These are phyloP conservation scores for Candida albicans DNA, from an alignment of 1,139 yeast species.

Conservation along the genomic window DNA sequence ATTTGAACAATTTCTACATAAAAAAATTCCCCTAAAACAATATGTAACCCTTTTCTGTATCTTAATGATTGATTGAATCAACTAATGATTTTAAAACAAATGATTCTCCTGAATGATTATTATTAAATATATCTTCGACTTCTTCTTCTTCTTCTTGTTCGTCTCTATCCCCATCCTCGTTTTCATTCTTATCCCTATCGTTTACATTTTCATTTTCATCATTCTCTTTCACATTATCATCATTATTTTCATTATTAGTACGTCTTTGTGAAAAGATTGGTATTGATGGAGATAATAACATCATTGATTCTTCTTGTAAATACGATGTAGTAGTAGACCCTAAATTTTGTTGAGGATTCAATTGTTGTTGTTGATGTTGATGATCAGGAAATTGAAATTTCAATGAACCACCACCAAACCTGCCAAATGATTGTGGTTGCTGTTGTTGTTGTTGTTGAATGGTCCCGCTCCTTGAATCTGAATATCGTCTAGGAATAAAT, in stretches of 20 bases:
- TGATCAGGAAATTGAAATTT: conserved; percentile 2
- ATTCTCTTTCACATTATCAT: conserved; percentile 5
- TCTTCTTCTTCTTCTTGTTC: conserved; percentile 11
- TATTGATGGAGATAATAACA: background rate
- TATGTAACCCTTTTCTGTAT: background rate
- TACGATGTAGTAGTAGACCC: too few species aligned
- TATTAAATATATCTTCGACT: conserved; percentile 4
- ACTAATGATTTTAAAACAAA: conserved; percentile 45
- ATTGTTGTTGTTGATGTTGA: conserved; percentile 3
- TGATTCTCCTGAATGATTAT: conserved; percentile 27
- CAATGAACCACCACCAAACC: background rate
- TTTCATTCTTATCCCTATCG: conserved; percentile 2
- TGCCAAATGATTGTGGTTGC: conserved; percentile 4
- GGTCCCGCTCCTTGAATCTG: conserved; percentile 7
- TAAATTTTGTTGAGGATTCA: background rate
- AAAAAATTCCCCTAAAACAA: background rate
- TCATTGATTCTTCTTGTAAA: background rate
- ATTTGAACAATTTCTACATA: conserved; percentile 3
- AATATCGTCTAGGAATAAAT: conserved; percentile 12
- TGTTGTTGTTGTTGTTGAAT: conserved; percentile 4
- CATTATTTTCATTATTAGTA: too few species aligned
- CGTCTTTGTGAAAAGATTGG: conserved; percentile 1
- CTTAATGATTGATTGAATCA: conserved; percentile 40
- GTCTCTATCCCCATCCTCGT: conserved; percentile 4
- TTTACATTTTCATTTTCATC: conserved; percentile 3